These are phyloP conservation scores for Ogataea naganishii DNA, from an alignment of 805 yeast species.

Conservation along the genomic window DNA sequence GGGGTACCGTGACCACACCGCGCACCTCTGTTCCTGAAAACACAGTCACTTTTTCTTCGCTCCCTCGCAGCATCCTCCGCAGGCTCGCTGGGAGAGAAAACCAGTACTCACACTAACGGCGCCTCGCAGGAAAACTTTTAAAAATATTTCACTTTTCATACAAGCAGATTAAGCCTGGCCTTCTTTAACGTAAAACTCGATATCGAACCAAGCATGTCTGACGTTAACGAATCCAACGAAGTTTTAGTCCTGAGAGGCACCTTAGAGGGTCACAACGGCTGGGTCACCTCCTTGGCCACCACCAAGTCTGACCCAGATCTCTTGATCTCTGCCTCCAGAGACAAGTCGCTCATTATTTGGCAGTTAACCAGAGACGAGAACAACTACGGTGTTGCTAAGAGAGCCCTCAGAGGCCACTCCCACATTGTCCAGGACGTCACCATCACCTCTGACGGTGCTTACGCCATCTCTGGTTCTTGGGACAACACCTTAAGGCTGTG, in stretches of 20 bases:
- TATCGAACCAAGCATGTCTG: slow-evolving; percentile 59
- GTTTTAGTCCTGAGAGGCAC: slow-evolving; percentile 99
- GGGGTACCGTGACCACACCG: no score
- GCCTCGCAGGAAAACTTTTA: no score
- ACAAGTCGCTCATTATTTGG: slow-evolving; percentile 98
- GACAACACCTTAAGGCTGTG: slow-evolving; percentile 98
- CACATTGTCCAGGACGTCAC: slow-evolving; percentile 98
- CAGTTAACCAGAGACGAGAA: slow-evolving; percentile 91
- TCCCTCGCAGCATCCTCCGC: no score
- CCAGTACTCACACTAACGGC: no score
- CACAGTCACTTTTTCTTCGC: no score
- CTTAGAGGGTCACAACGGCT: slow-evolving; percentile 93
- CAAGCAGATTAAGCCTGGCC: no score
- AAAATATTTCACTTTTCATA: no score
- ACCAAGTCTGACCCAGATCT: slow-evolving; percentile 97
- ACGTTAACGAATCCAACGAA: slow-evolving; percentile 48
- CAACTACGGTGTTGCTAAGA: slow-evolving; percentile 97
- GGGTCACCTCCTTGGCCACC: slow-evolving; percentile 99
- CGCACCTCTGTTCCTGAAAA: no score
- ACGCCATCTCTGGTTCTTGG: slow-evolving; percentile 99
- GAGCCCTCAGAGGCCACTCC: slow-evolving; percentile 96
- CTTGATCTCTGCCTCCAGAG: slow-evolving; percentile 97
- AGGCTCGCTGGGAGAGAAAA: no score
- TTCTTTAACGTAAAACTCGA: no score
- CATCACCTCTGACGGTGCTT: slow-evolving; percentile 95